Evolutionary conservation across 495 filamentous ascomycete species (phyloP), one percentile per base, ranked within the genome.

Genomic region (Aspergillus cristatus): DNA sequence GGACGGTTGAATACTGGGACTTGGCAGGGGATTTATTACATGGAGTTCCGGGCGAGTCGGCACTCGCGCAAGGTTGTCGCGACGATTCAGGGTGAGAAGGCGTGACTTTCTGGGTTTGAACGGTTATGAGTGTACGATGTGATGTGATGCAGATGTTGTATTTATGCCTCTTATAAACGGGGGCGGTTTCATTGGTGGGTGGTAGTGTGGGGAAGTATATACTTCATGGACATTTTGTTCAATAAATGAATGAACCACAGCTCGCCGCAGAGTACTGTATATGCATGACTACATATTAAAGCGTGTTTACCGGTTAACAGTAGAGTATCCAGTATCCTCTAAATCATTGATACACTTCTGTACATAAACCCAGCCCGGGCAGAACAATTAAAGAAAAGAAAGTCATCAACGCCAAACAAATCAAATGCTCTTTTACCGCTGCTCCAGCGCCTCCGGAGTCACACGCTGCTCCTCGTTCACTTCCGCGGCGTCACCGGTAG

Each of bases 51-150:
- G 41, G 74, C 74, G 2, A 65, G 65, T 36, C 84, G 72, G 45
- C 89, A 96, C 61, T 67, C 71, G 28, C 68, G 91, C 45, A 83
- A 72, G 53, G 74, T 98, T 16, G 79, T 98, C 24, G 91, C 91
- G 32, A 98, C 91, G 6, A 88, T 98, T 33, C 86, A 97, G 61
- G 91, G 91, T 3, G 83, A 94, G 65, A 89, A 87, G 71, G 68
- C 66, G 20, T 76, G 61, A 75, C 49, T 55, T 2, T 33, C 37
- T 38, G 35, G 41, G 41, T 48, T 37, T 56, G 42, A n/a, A n/a
- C n/a, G n/a, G n/a, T 55, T 36, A 50, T 41, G 37, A 47, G 20
- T 31, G 40, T 29, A 37, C 38, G 33, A 12, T n/a, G n/a, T n/a
- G n/a, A 43, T 38, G 14, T 41, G 30, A 28, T 41, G 22, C 20